Percentiles rank a stretch among this genome's conserved stretches.
phyloP scores from a whole-genome alignment of 106 monocot genomes.

The Acorus calamus region DNA sequence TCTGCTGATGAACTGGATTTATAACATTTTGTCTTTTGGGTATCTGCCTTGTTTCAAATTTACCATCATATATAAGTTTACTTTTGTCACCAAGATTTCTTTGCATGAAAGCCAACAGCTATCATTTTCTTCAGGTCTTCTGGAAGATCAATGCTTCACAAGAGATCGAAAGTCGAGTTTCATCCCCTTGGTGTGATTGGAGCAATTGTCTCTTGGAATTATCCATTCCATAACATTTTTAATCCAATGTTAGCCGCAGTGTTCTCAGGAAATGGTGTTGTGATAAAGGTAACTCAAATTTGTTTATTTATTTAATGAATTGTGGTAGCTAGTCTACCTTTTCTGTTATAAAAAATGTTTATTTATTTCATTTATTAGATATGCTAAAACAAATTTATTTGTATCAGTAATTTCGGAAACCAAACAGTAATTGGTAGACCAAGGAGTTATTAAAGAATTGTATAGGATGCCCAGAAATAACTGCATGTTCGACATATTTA shows the following conservation, averaged over 20 bases:
- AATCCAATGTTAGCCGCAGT: constrained; percentile 98
- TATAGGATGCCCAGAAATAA: too few species aligned
- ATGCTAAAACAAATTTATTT: too few species aligned
- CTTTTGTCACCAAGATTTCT: neutral
- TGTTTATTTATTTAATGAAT: neutral
- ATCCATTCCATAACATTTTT: constrained; percentile 97
- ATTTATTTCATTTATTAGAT: too few species aligned
- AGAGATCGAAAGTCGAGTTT: constrained; percentile 91
- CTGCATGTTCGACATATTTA: too few species aligned
- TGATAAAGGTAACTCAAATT: constrained; percentile 69
- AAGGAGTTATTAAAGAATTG: too few species aligned
- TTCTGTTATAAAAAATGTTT: too few species aligned
- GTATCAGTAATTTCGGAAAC: too few species aligned
- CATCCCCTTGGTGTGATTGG: constrained; percentile 96
- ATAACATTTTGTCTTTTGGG: too few species aligned
- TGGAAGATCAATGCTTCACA: constrained; percentile 97
- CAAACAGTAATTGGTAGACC: too few species aligned
- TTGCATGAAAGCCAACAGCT: neutral
- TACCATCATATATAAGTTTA: neutral
- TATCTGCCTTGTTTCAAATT: neutral
- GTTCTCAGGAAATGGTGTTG: constrained; percentile 91
- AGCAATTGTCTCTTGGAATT: constrained; percentile 99
- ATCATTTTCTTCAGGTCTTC: constrained; percentile 32
- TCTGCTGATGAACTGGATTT: too few species aligned
- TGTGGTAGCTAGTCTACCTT: too few species aligned